phyloP scores from a whole-genome alignment of 1,284 basidiomycete species.

The Ceratobasidium sp. region DNA sequence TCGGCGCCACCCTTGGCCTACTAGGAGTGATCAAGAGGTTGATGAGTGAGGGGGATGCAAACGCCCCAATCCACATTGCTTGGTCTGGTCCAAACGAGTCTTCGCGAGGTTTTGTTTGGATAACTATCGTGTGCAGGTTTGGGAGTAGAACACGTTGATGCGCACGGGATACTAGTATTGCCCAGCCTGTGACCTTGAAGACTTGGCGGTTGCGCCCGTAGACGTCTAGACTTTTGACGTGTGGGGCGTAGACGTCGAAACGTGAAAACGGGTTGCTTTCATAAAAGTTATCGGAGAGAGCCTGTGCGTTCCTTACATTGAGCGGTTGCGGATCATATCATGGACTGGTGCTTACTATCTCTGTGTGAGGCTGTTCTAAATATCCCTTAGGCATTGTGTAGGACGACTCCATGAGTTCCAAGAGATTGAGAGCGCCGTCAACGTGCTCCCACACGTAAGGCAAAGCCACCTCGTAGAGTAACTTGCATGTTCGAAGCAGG shows the following conservation, averaged over 20 bases:
- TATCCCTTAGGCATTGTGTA: too few species aligned
- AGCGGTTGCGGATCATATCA: neutral
- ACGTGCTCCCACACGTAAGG: neutral
- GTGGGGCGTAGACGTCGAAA: conserved; percentile 19
- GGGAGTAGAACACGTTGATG: neutral
- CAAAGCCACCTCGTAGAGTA: too few species aligned
- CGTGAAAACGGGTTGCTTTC: neutral
- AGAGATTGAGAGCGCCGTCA: neutral
- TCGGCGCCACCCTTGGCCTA: neutral
- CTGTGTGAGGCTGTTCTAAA: too few species aligned
- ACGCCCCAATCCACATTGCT: neutral
- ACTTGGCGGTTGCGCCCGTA: neutral
- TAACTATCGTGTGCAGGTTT: neutral
- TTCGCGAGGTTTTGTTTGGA: neutral
- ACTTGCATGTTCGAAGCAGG: too few species aligned
- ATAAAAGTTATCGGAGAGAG: neutral
- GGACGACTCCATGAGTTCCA: neutral
- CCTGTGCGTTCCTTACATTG: neutral
- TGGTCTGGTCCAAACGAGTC: neutral
- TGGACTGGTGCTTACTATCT: too few species aligned
- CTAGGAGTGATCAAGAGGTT: neutral
- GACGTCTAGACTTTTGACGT: conserved; percentile 5
- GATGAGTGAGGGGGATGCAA: conserved; percentile 5
- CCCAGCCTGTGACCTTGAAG: neutral
- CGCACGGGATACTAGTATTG: neutral